Evolutionary conservation across 371 early-diverging fungal species (phyloP).

Genomic region (Mortierella sp.): DNA sequence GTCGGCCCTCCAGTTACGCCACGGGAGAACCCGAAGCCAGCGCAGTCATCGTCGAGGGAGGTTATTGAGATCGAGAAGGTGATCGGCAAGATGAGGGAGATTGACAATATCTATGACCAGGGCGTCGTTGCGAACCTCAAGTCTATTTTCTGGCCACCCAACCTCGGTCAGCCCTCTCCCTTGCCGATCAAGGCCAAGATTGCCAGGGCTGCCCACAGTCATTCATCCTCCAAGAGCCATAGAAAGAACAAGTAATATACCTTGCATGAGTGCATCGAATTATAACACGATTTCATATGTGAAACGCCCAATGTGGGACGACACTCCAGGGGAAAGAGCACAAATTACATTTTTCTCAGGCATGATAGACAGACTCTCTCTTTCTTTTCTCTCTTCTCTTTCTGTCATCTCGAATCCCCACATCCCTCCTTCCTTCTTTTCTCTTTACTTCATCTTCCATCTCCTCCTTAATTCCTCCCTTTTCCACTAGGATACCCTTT

Average conservation of each 20-base stretch:
- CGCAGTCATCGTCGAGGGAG: conserved; percentile 19
- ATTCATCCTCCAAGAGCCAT: background rate
- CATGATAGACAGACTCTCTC: background rate
- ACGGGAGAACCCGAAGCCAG: conserved; percentile 30
- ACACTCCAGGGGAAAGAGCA: background rate
- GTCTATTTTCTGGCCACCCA: conserved; percentile 40
- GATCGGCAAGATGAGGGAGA: conserved; percentile 66
- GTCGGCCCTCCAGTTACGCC: conserved; percentile 39
- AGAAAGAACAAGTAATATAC: conserved; percentile 12
- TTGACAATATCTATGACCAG: conserved; percentile 77
- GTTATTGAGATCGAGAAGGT: conserved; percentile 36
- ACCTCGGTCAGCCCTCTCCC: conserved; percentile 4
- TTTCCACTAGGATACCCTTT: background rate
- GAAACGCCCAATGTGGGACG: background rate
- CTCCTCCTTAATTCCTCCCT: background rate
- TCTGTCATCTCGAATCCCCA: background rate
- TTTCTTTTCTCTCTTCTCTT: background rate
- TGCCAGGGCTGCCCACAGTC: background rate
- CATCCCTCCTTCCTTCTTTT: background rate
- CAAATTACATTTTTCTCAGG: conserved; percentile 10
- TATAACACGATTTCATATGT: background rate
- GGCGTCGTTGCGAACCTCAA: conserved; percentile 68
- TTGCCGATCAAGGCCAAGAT: background rate
- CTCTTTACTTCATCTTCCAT: background rate
- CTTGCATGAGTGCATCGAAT: conserved; percentile 1